Base-by-base conservation (phyloP, 2,329 filamentous ascomycete species). In the Diplodia sapinea region DNA sequence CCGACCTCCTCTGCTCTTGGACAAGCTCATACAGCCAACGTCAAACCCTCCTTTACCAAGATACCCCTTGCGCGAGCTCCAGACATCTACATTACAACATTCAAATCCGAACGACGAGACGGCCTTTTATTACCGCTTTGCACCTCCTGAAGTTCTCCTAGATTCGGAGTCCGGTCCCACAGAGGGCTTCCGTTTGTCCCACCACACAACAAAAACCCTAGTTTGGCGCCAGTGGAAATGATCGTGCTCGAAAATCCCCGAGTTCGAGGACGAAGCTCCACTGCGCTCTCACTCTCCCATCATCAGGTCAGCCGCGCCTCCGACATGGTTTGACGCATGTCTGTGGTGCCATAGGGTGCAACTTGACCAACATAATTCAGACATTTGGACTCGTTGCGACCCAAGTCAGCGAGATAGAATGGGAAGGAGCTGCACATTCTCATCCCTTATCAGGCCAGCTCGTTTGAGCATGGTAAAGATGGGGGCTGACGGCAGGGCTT, bases 21-120 rank as follows among this genome's bases (percentile, higher is more conserved):
- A 51, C 29, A 50, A 51, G 43, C 20, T 36, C 36, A 50, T 51
- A 50, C 59, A 63, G 59, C 59, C 59, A 63, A 49, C 59, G 47
- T 31, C 59, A 63, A 63, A 63, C 59, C 59, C 59, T 63, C 59
- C 15, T 61, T 63, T 63, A 63, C 31, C 43, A 63, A 63, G 59
- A 63, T 63, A 63, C 59, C 59, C 59, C 59, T 63, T 63, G 59
- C 59, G 59, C 59, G 59, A 63, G 40, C 59, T 51, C 43, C 43
- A 63, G 31, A 63, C 59, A 63, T 26, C 26, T 17, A 51, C 47
- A 50, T 31, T 31, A 63, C 43, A 63, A 51, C 59, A 50, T 49
- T 31, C 36, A 51, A 31, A 50, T 38, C 59, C 59, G 59, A 63
- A 63, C 47, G 59, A 63, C 59, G 59, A 63, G 26, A 63, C 59